phyloP scores from a whole-genome alignment of 495 filamentous ascomycete species.

The Penicillium flavigenum region DNA sequence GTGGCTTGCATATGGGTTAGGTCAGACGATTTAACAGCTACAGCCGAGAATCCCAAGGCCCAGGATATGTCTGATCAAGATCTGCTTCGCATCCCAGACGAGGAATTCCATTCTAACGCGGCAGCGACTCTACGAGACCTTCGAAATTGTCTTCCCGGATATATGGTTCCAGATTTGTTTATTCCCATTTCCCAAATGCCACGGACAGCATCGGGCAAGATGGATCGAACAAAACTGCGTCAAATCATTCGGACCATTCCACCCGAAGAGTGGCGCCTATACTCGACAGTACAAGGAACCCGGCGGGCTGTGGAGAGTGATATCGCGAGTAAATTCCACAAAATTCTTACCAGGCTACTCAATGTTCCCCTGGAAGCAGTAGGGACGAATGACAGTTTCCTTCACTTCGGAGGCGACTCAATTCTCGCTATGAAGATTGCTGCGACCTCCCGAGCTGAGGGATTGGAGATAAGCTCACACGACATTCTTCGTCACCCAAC shows the following conservation, averaged over 20 bases:
- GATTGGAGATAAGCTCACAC: not conserved
- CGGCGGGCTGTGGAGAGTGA: not conserved
- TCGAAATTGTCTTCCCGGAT: not conserved
- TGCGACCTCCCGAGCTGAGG: not conserved
- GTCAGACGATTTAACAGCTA: not conserved
- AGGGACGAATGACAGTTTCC: constrained; percentile 4
- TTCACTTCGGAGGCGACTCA: constrained; percentile 9
- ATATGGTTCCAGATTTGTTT: constrained; percentile 1
- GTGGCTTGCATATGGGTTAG: not conserved
- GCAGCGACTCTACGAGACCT: not conserved
- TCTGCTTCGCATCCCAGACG: not conserved
- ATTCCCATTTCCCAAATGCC: not conserved
- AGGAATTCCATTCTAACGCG: not conserved
- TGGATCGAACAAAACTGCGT: not conserved
- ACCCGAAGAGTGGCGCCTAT: not conserved
- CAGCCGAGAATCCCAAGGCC: not conserved
- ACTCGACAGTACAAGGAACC: not conserved
- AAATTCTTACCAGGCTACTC: not conserved
- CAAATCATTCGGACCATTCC: not conserved
- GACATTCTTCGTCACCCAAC: constrained; percentile 13
- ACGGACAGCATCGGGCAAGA: not conserved
- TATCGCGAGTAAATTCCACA: not conserved
- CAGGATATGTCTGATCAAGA: not conserved
- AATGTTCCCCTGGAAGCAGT: not conserved
- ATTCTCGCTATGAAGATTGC: constrained; percentile 11